These are phyloP conservation scores for Paecilomyces fulvus DNA, from an alignment of 2,329 filamentous ascomycete genomes.

Conservation along the genomic window DNA sequence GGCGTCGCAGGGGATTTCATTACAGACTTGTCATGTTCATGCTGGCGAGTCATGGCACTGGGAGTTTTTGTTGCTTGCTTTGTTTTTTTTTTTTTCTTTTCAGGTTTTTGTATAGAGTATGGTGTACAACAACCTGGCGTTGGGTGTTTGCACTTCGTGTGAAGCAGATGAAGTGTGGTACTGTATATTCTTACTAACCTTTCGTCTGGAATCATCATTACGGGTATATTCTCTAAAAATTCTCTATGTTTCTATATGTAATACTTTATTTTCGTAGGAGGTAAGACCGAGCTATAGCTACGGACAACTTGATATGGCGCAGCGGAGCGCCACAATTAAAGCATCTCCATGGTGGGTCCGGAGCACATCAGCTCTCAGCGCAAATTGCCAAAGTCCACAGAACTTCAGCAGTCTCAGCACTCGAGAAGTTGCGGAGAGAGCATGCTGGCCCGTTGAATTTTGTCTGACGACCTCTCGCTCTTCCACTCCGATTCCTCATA, in stretches of 20 bases:
- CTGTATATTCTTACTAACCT: not conserved
- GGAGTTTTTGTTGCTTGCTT: conserved; percentile 9
- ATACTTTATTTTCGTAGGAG: not conserved
- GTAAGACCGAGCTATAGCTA: not conserved
- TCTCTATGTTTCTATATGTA: not conserved
- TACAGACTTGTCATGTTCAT: not conserved
- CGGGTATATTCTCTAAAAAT: not conserved
- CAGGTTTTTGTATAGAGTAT: conserved; percentile 6
- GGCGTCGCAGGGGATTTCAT: not conserved
- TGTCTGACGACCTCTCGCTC: not conserved
- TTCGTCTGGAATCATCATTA: not conserved
- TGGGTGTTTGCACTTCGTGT: not conserved
- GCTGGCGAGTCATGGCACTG: conserved; percentile 13
- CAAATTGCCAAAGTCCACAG: not conserved
- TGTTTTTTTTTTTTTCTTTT: conserved; percentile 7
- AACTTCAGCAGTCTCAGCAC: not conserved
- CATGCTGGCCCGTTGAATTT: not conserved
- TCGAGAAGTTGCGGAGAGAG: not conserved
- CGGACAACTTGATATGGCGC: not conserved
- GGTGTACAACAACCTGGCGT: conserved; percentile 14
- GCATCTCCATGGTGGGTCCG: conserved; percentile 5
- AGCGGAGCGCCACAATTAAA: conserved; percentile 2
- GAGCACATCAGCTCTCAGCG: not conserved
- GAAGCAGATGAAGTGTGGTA: not conserved
- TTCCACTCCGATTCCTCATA: not conserved